These are phyloP conservation scores for Trichoderma aggressivum DNA, from an alignment of 2,329 filamentous ascomycete genomes.

Conservation along the genomic window DNA sequence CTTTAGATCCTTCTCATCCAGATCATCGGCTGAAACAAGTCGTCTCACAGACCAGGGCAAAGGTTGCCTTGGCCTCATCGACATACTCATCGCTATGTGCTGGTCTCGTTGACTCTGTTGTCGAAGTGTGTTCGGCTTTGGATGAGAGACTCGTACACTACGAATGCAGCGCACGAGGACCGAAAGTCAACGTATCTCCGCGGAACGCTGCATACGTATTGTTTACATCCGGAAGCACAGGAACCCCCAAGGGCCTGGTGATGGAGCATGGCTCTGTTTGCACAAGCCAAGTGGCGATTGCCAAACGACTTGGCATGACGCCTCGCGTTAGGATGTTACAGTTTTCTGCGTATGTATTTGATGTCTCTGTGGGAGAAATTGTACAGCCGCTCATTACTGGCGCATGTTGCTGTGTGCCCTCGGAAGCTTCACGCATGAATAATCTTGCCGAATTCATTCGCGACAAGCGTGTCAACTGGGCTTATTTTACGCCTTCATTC, in stretches of 20 bases:
- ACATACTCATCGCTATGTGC: conserved; percentile 23
- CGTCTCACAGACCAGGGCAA: conserved; percentile 11
- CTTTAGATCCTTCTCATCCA: conserved; percentile 20
- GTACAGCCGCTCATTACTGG: conserved; percentile 17
- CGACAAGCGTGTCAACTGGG: background rate
- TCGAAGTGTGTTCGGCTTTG: conserved; percentile 11
- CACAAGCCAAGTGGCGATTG: conserved; percentile 12
- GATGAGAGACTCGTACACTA: background rate
- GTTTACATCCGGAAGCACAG: conserved; percentile 20
- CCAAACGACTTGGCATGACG: background rate
- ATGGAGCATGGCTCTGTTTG: conserved; percentile 20
- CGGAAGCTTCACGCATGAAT: conserved; percentile 12
- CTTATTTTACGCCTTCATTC: conserved; percentile 21
- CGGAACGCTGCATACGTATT: conserved; percentile 13
- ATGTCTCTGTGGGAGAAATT: conserved; percentile 19
- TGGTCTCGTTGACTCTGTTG: conserved; percentile 11
- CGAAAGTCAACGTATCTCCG: background rate
- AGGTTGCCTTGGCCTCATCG: conserved; percentile 7
- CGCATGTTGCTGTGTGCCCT: conserved; percentile 21
- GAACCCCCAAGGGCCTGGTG: conserved; percentile 20
- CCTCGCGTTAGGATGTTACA: conserved; percentile 18
- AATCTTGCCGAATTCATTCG: conserved; percentile 17
- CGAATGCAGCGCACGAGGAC: background rate
- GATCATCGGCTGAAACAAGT: conserved; percentile 10
- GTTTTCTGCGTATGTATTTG: conserved; percentile 22